Evolutionary conservation across 2,329 filamentous ascomycete species (phyloP).

Genomic region (Fusarium hostae): DNA sequence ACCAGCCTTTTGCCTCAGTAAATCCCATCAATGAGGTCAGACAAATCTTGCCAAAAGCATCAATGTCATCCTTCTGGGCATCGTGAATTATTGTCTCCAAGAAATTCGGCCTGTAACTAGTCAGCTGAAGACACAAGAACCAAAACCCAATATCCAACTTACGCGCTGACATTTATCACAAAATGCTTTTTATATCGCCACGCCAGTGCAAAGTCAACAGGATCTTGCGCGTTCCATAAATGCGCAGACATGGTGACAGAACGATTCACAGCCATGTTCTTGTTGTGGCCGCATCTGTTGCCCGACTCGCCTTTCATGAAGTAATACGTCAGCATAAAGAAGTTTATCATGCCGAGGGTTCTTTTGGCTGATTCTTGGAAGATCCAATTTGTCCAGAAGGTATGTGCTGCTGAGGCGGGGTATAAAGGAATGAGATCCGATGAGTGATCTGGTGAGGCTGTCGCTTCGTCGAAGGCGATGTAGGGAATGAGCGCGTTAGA

Average conservation of each 20-base stretch:
- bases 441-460: background rate
- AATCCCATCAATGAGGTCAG: background rate
- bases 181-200: background rate
- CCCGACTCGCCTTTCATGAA: background rate
- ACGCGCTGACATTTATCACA: background rate
- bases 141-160: background rate
- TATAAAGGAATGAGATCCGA: background rate
- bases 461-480: background rate
- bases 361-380: constrained; percentile 2
- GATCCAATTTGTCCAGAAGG: background rate
- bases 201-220: background rate
- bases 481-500: background rate
- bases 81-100: background rate
- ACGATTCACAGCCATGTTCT: background rate
- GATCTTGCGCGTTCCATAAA: constrained; percentile 4
- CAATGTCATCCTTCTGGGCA: background rate
- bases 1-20: constrained; percentile 1
- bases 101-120: background rate
- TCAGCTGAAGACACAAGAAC: background rate
- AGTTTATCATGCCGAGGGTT: background rate
- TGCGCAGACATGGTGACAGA: constrained; percentile 8
- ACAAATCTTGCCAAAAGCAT: constrained; percentile 1
- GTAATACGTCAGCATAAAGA: constrained; percentile 2
- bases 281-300: background rate
- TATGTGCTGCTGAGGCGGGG: background rate